Base-by-base conservation (phyloP, 2,329 filamentous ascomycete genomes). In the Escovopsis sp. region DNA sequence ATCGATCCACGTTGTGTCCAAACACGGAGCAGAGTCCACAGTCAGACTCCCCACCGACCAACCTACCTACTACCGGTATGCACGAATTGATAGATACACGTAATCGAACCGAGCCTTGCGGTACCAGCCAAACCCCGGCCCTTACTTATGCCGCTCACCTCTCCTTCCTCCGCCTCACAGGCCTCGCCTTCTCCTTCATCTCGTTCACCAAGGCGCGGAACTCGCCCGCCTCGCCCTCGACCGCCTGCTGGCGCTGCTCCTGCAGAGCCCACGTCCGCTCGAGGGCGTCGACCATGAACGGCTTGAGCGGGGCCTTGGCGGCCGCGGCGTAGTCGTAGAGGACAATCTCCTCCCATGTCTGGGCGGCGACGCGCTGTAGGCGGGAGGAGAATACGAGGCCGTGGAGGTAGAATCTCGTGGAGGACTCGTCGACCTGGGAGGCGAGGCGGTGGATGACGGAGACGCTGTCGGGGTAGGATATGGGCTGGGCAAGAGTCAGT, bases 401-500 rank as follows among this genome's bases (percentile, higher is more conserved):
- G 49, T 78, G 70, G 42, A 79, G 57, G 41, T 73, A 57, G 47
- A 89, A 72, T 15, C 72, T 70, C n/a, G 62, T 52, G 0, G 62
- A 59, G 2, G 48, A 47, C n/a, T 52, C 44, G n/a, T 51, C 43
- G 2, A 76, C 79, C 43, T 68, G 58, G 25, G 61, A 57, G 2
- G 70, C 63, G 11, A 94, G 71, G 57, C 81, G 88, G 63, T 94
- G 86, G 52, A 89, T 81, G 14, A 91, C 84, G 0, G 82, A 86
- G 46, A 94, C 76, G 39, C 74, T 72, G 59, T 94, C 87, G 1
- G 87, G 87, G 59, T 76, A 91, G 30, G 71, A 80, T 74, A 94
- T 81, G 14, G 86, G 85, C 83, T 86, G 25, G 27, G 24, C 33
- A 5, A 35, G 27, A 57, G 54, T 5, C 55, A 53, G 25, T 63